A percentile compares a stretch with the other conserved stretches of the same genome.
These are phyloP conservation scores for Secale cereale DNA, from an alignment of 176 grass and related monocot species.

Conservation along the genomic window DNA sequence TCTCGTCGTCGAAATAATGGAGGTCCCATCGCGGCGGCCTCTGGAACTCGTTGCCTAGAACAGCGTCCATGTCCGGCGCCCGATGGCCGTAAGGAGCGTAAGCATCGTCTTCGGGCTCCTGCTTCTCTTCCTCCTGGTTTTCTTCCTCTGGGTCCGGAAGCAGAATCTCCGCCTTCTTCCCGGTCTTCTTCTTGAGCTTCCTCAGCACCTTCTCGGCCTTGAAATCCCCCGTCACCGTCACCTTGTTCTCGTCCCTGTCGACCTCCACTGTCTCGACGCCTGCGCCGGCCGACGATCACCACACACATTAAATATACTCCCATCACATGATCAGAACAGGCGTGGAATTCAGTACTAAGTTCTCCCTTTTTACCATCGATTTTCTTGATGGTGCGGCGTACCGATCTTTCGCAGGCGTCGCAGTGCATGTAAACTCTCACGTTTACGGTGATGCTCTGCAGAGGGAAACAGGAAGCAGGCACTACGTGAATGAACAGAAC, in stretches of 20 bases:
- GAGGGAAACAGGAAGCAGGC: neutral
- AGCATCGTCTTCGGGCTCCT: neutral
- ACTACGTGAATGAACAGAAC: neutral
- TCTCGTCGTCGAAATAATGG: conserved; percentile 39
- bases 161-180: conserved; percentile 37
- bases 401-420: conserved; percentile 37
- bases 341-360: neutral
- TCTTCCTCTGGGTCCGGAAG: neutral
- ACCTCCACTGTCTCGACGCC: conserved; percentile 40
- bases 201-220: conserved; percentile 21
- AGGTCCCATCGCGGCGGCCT: neutral
- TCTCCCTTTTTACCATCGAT: neutral
- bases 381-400: conserved; percentile 28
- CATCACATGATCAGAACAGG: too few species aligned
- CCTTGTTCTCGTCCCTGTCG: conserved; percentile 44
- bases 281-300: neutral
- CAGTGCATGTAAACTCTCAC: conserved; percentile 49
- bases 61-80: conserved; percentile 4
- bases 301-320: too few species aligned
- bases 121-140: conserved; percentile 2
- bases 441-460: conserved; percentile 27
- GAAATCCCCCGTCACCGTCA: conserved; percentile 41
- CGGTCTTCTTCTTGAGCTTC: conserved; percentile 40
- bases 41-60: conserved; percentile 3
- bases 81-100: neutral